Evolutionary conservation across 768 basidiomycete species (phyloP).

Genomic region (Mycena rosella): DNA sequence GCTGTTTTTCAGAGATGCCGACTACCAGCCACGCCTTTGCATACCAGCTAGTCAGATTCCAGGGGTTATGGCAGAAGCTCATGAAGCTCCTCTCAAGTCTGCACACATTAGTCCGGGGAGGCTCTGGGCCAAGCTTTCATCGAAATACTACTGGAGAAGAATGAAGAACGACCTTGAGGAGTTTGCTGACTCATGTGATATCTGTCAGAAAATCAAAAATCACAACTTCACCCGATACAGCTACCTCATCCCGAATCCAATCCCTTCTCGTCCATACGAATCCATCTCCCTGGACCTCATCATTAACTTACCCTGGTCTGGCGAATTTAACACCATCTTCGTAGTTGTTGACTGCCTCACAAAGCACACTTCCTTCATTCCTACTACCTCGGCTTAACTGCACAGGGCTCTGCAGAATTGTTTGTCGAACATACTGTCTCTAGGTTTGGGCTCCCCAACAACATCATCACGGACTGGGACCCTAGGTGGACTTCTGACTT

Average conservation of each 20-base stretch:
- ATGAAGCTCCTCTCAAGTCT: too few relatives aligned
- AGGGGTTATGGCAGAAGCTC: too few relatives aligned
- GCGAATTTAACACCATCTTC: slow-evolving; percentile 24
- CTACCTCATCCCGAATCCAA: slow-evolving; percentile 39
- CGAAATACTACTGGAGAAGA: neutral
- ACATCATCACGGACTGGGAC: slow-evolving; percentile 25
- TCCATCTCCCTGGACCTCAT: slow-evolving; percentile 44
- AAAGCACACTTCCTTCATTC: slow-evolving; percentile 29
- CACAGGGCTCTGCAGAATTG: neutral
- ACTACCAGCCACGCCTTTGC: too few relatives aligned
- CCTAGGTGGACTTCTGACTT: slow-evolving; percentile 15
- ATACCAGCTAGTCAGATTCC: too few relatives aligned
- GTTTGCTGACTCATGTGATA: neutral
- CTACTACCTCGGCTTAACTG: slow-evolving; percentile 9
- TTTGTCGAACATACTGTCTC: slow-evolving; percentile 9
- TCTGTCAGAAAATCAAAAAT: neutral
- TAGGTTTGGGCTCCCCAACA: slow-evolving; percentile 8
- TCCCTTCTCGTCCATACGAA: slow-evolving; percentile 38
- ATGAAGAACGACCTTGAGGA: neutral
- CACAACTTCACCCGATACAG: slow-evolving; percentile 9
- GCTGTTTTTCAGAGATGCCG: too few relatives aligned
- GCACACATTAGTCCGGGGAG: too few relatives aligned
- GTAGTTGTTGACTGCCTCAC: neutral
- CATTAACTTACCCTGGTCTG: slow-evolving; percentile 38
- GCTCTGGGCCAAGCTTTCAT: too few relatives aligned